Evolutionary conservation across 1,284 basidiomycete species (phyloP), one percentile per base, ranked within the genome.

Genomic region (Jaminaea rosea): DNA sequence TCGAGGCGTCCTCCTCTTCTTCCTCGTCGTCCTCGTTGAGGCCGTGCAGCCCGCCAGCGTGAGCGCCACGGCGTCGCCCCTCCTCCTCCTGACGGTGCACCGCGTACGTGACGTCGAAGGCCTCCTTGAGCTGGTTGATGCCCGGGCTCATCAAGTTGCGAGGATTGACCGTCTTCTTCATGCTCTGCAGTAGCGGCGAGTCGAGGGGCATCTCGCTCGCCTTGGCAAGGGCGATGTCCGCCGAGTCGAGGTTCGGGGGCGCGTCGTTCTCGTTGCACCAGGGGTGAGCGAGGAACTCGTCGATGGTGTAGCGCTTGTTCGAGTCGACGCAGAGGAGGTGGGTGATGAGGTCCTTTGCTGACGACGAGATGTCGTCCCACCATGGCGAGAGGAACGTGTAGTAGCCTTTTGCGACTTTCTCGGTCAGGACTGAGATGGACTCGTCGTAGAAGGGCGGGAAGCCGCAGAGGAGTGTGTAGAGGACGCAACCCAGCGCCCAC

Each of bases 11-110:
- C 27, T 69, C 55, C 27, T 66, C 68, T 45, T 75, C 70, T 77
- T 82, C 56, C 75, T 78, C 65, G 46, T 92, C 90, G 59, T 92
- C 90, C 72, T 96, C 92, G 75, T 97, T 96, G 60, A 98, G 80
- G 15, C 86, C 87, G 19, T 80, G 79, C 24, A 97, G 78, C 46
- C 34, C 34, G 19, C 72, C 76, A 4, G 79, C 52, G 82, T 81
- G 55, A 17, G 39, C 76, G 75, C 37, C 81, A 82, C 23, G 84
- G 26, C 62, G 52, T 0, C 87, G 86, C 23, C 90, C 91, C 76
- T 99, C 94, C 76, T 99, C 94, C 73, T 97, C 93, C 89, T 96
- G 96, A 19, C 94, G 84, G 76, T 98, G 94, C 0, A 98, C 93
- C 10, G 94, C 94, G 75, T 98, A 98, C 0, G 94, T 96, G 64